Percentiles rank a stretch among this genome's conserved stretches.
Evolutionary conservation across 495 filamentous ascomycete genomes (phyloP).

Genomic region (Xylaria longipes): DNA sequence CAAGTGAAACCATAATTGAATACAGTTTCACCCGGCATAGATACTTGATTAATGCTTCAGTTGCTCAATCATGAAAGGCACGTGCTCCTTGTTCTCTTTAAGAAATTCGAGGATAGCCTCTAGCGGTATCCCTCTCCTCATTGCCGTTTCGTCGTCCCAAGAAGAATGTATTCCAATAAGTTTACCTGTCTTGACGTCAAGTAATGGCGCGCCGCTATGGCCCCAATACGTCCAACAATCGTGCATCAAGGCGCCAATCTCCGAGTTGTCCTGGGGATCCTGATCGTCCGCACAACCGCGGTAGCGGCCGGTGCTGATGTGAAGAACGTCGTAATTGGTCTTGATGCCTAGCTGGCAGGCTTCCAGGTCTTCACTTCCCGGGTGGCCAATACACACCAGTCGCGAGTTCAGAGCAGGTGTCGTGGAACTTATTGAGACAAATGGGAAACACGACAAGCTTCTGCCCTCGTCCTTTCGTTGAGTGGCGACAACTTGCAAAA

Average conservation of each 20-base stretch:
- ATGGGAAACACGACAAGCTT: not conserved
- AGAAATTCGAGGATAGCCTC: conserved; percentile 45
- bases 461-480: not conserved
- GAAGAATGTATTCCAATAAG: conserved; percentile 55
- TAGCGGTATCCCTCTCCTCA: conserved; percentile 52
- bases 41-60: not conserved
- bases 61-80: not conserved
- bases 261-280: conserved; percentile 52
- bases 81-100: conserved; percentile 14
- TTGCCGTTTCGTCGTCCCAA: conserved; percentile 55
- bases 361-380: conserved; percentile 55
- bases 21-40: not conserved
- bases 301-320: conserved; percentile 46
- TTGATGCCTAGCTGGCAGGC: conserved; percentile 31
- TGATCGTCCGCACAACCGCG: conserved; percentile 45
- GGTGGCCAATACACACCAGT: conserved; percentile 50
- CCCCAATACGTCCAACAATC: conserved; percentile 64
- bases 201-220: conserved; percentile 54
- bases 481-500: not conserved
- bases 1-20: conserved; percentile 45
- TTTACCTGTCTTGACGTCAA: conserved; percentile 38
- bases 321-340: conserved; percentile 54
- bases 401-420: not conserved
- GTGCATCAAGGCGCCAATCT: conserved; percentile 57
- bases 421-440: not conserved